phyloP scores from a whole-genome alignment of 345 rosid species.

The Laguncularia racemosa region DNA sequence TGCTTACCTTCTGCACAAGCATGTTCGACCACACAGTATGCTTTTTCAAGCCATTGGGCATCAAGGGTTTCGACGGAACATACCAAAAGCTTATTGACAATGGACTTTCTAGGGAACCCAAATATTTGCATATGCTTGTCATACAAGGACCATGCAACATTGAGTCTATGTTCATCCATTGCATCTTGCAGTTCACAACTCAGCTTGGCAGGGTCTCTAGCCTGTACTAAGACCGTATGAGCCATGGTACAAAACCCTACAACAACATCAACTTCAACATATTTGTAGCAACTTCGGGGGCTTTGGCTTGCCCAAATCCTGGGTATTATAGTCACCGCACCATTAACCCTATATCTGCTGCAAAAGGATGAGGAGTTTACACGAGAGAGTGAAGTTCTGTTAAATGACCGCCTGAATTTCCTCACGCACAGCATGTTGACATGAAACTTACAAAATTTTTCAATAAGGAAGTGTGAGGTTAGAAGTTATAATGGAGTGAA shows the following conservation, averaged over 20 bases:
- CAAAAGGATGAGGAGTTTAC: too few relatives aligned
- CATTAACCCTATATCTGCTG: too few relatives aligned
- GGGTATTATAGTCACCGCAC: not conserved
- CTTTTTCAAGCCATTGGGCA: conserved; percentile 54
- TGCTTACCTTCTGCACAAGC: conserved; percentile 70
- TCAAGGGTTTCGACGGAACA: conserved; percentile 55
- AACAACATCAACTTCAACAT: not conserved
- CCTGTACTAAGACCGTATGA: conserved; percentile 68
- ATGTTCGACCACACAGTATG: conserved; percentile 51
- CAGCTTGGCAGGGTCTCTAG: conserved; percentile 68
- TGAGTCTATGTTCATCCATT: conserved; percentile 38
- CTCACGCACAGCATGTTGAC: conserved; percentile 6
- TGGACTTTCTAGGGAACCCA: conserved; percentile 70
- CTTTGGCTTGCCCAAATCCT: not conserved
- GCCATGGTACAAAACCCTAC: conserved; percentile 27
- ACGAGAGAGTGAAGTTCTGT: not conserved
- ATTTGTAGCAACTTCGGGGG: not conserved
- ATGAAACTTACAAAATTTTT: too few relatives aligned
- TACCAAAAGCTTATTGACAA: conserved; percentile 52
- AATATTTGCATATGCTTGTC: conserved; percentile 80
- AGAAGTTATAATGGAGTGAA: too few relatives aligned
- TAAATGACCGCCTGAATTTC: conserved; percentile 6
- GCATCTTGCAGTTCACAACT: conserved; percentile 54
- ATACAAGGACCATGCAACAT: conserved; percentile 58
- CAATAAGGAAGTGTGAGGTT: too few relatives aligned